Evolutionary conservation across 176 grass and related monocot genomes (phyloP).

Genomic region (Bromus sterilis): DNA sequence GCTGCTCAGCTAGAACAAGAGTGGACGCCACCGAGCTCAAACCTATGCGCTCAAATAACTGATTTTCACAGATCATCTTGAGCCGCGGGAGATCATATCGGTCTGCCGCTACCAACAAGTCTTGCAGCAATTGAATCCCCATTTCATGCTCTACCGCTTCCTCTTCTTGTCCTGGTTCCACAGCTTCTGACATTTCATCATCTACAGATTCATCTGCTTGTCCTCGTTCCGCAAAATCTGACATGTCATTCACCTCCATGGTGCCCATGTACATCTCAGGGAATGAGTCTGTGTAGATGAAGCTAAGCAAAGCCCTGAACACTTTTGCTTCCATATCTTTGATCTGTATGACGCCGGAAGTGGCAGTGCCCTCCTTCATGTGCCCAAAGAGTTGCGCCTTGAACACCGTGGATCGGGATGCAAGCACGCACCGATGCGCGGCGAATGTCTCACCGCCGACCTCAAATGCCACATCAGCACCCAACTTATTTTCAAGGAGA

Average conservation of each 20-base stretch:
- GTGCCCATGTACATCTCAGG: not conserved
- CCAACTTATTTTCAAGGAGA: not conserved
- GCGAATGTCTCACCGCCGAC: not conserved
- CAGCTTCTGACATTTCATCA: not conserved
- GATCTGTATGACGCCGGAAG: not conserved
- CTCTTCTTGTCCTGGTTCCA: no score
- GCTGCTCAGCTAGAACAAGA: not conserved
- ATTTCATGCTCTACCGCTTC: not conserved
- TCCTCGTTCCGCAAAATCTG: not conserved
- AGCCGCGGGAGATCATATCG: not conserved
- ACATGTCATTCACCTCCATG: not conserved
- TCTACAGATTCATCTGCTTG: not conserved
- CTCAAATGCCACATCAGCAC: not conserved
- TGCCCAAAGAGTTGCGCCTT: not conserved
- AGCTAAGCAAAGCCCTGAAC: not conserved
- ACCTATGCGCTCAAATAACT: not conserved
- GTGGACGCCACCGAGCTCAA: not conserved
- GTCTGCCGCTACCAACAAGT: not conserved
- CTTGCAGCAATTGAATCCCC: not conserved
- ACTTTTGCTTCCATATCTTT: not conserved
- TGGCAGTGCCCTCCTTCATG: not conserved
- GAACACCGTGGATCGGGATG: not conserved
- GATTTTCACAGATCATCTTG: not conserved
- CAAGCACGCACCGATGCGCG: not conserved
- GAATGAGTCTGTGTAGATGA: not conserved